phyloP scores from a whole-genome alignment of 352 stramenopile genomes.

The Aphanomyces astaci region DNA sequence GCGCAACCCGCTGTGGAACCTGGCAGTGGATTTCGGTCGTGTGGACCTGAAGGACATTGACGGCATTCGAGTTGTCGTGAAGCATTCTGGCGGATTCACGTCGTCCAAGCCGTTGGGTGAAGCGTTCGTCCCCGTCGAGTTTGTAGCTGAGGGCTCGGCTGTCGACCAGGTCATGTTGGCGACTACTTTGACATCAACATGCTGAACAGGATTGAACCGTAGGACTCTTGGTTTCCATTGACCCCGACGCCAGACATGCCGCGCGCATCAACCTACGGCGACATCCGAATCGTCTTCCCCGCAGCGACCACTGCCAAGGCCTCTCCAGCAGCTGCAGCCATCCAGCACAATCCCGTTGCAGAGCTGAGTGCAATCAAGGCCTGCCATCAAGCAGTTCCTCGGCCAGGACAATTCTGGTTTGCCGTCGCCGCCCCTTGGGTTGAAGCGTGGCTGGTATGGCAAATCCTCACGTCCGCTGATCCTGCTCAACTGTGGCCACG shows the following conservation, averaged over 20 bases:
- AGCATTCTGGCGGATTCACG: slow-evolving; percentile 6
- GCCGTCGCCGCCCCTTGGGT: slow-evolving; percentile 1
- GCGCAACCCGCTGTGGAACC: slow-evolving; percentile 20
- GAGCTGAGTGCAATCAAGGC: slow-evolving; percentile 7
- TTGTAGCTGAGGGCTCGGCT: background rate
- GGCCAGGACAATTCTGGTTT: slow-evolving; percentile 13
- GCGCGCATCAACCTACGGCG: background rate
- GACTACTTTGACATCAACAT: background rate
- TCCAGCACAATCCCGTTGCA: slow-evolving; percentile 7
- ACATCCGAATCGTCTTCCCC: background rate
- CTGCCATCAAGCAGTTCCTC: slow-evolving; percentile 9
- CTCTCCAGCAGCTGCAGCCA: background rate
- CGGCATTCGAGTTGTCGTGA: background rate
- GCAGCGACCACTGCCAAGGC: background rate
- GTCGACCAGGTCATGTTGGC: background rate
- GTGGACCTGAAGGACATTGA: slow-evolving; percentile 10
- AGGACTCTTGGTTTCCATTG: slow-evolving; percentile 10
- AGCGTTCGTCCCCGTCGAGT: slow-evolving; percentile 8
- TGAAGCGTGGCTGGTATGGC: slow-evolving; percentile 14
- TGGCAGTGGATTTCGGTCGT: background rate
- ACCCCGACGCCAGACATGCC: slow-evolving; percentile 2
- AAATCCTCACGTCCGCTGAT: background rate
- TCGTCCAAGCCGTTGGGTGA: slow-evolving; percentile 12
- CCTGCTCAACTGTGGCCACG: no score
- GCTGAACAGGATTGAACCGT: background rate